Evolutionary conservation across 768 basidiomycete species (phyloP), one percentile per base, ranked within the genome.

Genomic region (Coprinopsis sp.): DNA sequence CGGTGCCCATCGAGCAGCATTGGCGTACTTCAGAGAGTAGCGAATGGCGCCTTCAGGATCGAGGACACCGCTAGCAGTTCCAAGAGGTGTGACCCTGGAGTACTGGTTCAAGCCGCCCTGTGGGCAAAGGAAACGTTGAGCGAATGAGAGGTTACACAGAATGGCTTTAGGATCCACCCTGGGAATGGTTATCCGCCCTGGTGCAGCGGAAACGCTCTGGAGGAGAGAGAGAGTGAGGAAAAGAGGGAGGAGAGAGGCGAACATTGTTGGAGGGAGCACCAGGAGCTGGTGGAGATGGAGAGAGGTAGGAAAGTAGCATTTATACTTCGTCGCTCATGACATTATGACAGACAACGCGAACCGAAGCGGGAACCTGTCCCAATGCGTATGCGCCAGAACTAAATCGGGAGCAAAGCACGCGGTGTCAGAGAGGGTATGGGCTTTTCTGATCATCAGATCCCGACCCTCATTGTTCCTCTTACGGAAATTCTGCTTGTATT

Each of bases 21-120:
- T 69, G 6, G 79, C 87, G 59, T 90, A 90, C 55, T 73, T 81
- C 47, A 84, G 84, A 25, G 77, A 59, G 58, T 81, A 88, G 33
- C 84, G 71, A 41, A 67, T 62, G 22, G 73, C 78, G 24, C 76
- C 78, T 37, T 69, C 58, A 14, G 65, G 63, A 51, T 78, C 77
- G 3, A 64, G 31, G 3, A 71, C 67, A 24, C 86, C 85, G 14
- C 61, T 58, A 7, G 85, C 85, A 16, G 64, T 61, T 14, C 85
- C 85, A 21, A 86, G 48, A 14, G 72, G 67, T 1, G 85, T 87
- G 14, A 50, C 18, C 24, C 66, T 55, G 29, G 51, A 64, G 29
- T 63, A 48, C 16, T 53, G 48, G 21, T 52, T 50, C 13, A 52
- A 47, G n/a, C 60, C 60, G 25, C 61, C 58, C 13, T 64, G 62